A percentile compares a stretch with the other conserved stretches of the same genome.
Evolutionary conservation across 2,329 filamentous ascomycete species (phyloP).

Genomic region (Penicillium concentricum): DNA sequence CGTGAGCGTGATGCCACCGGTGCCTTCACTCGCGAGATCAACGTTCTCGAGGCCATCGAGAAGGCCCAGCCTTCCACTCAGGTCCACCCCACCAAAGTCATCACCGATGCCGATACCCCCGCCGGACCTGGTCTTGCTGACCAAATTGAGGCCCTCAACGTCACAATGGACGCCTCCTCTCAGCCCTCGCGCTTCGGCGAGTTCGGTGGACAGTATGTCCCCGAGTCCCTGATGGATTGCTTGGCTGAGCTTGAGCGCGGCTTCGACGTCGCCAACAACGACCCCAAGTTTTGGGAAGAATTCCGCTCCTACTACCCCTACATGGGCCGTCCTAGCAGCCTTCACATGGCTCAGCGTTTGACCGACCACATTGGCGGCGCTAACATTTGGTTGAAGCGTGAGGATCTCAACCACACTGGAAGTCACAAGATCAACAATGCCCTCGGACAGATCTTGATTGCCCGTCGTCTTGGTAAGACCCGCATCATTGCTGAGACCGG

Average conservation of each 20-base stretch:
- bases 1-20: conserved; percentile 47
- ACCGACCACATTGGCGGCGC: conserved; percentile 88
- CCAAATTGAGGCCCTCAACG: conserved; percentile 79
- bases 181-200: conserved; percentile 88
- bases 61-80: conserved; percentile 56
- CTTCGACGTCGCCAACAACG: conserved; percentile 82
- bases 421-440: conserved; percentile 99
- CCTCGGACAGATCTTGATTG: conserved; percentile 85
- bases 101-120: conserved; percentile 58
- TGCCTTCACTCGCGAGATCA: conserved; percentile 62
- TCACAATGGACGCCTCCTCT: conserved; percentile 54
- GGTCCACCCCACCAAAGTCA: conserved; percentile 59
- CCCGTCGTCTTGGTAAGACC: conserved; percentile 83
- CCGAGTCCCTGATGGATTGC: conserved; percentile 97
- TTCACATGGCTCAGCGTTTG: conserved; percentile 84
- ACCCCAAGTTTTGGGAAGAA: conserved; percentile 94
- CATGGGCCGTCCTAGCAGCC: conserved; percentile 90
- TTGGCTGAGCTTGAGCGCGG: conserved; percentile 84
- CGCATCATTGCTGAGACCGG: conserved; percentile 98
- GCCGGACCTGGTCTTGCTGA: conserved; percentile 71
- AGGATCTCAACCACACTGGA: conserved; percentile 96
- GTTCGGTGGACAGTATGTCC: conserved; percentile 96
- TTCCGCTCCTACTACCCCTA: conserved; percentile 94
- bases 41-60: conserved; percentile 66
- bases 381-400: conserved; percentile 96